These are phyloP conservation scores for Globisporangium perplexum DNA, from an alignment of 352 stramenopile species.

Conservation along the genomic window DNA sequence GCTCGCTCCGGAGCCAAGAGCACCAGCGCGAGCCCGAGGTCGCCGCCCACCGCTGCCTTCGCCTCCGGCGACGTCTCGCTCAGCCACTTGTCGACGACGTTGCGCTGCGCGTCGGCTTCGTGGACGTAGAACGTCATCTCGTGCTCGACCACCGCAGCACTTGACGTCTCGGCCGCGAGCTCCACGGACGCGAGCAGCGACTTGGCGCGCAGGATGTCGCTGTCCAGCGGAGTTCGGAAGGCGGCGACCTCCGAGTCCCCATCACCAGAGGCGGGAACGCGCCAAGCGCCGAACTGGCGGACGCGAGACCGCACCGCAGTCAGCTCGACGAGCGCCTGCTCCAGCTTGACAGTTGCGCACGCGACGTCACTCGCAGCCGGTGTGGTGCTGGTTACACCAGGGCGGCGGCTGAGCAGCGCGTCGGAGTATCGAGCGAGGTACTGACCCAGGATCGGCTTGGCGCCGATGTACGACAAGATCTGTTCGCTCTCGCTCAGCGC, in stretches of 20 bases:
- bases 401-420: background rate
- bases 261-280: too few species aligned
- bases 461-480: conserved; percentile 9
- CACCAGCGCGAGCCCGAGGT: conserved; percentile 26
- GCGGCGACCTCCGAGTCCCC: too few species aligned
- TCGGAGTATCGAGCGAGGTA: conserved; percentile 3
- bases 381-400: background rate
- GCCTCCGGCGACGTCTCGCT: conserved; percentile 26
- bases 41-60: conserved; percentile 9
- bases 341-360: conserved; percentile 3
- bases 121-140: conserved; percentile 71
- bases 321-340: conserved; percentile 1
- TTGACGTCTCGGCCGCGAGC: conserved; percentile 23
- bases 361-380: background rate
- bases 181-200: conserved; percentile 29
- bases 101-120: conserved; percentile 35
- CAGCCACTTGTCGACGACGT: conserved; percentile 71
- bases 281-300: conserved; percentile 2
- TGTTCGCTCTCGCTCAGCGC: conserved; percentile 12
- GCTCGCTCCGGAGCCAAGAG: conserved; percentile 21
- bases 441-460: conserved; percentile 3
- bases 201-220: conserved; percentile 31
- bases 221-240: conserved; percentile 13
- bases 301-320: background rate
- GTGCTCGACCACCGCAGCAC: conserved; percentile 23